phyloP scores from a whole-genome alignment of 73 alveolate genomes.

The Paramecium tetraurelia region DNA sequence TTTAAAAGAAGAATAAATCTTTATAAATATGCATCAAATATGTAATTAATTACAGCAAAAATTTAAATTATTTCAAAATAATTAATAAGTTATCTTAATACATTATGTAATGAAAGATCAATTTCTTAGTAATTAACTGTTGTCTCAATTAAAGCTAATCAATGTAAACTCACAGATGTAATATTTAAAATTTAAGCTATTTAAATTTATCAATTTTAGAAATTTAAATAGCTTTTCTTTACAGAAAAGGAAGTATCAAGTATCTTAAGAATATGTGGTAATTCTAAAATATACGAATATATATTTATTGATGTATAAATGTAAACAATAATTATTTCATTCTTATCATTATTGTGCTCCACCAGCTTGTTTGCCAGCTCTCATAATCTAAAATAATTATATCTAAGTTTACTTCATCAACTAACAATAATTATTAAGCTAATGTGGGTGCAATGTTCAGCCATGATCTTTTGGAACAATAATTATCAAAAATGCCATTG shows the following conservation, averaged over 20 bases:
- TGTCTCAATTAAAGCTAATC: not conserved
- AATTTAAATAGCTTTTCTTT: not conserved
- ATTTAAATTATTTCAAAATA: not conserved
- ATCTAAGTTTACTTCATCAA: slow-evolving; percentile 40
- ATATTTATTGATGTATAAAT: not conserved
- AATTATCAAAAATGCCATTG: slow-evolving; percentile 55
- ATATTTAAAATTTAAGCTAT: not conserved
- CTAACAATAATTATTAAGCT: slow-evolving; percentile 59
- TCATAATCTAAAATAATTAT: slow-evolving; percentile 53
- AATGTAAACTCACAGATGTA: not conserved
- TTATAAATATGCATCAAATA: not conserved
- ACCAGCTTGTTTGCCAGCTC: slow-evolving; percentile 65
- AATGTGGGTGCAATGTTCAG: slow-evolving; percentile 60
- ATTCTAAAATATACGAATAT: not conserved
- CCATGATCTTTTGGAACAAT: slow-evolving; percentile 55
- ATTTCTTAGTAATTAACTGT: not conserved
- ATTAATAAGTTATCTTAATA: not conserved
- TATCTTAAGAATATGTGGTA: not conserved
- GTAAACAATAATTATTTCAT: not conserved
- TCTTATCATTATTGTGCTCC: slow-evolving; percentile 37
- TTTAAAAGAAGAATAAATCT: not conserved
- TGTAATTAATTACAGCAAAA: not conserved
- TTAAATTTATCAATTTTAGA: not conserved
- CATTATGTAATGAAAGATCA: not conserved
- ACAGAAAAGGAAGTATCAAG: not conserved